A percentile compares a stretch with the other conserved stretches of the same genome.
Evolutionary conservation across 2,329 filamentous ascomycete species (phyloP).

Genomic region (Monilinia polystroma): DNA sequence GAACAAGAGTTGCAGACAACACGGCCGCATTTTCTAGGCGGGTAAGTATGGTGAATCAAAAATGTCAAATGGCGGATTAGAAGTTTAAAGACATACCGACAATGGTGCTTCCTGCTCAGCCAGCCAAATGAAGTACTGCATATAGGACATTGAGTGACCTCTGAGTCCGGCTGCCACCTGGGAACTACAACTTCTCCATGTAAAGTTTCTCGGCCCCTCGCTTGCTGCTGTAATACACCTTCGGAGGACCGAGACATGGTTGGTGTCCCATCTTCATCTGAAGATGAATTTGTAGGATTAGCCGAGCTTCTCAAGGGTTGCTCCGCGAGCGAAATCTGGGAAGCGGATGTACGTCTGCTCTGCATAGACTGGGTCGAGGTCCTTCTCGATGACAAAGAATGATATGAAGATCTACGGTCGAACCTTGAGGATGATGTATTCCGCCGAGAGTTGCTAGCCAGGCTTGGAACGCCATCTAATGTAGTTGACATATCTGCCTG

Average conservation of each 20-base stretch:
- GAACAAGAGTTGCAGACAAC: slow-evolving; percentile 90
- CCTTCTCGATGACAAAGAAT: slow-evolving; percentile 22
- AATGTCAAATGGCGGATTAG: too few relatives aligned
- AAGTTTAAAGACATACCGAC: slow-evolving; percentile 56
- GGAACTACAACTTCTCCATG: slow-evolving; percentile 55
- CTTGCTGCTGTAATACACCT: background rate
- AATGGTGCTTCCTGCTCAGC: slow-evolving; percentile 86
- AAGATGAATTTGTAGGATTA: slow-evolving; percentile 4
- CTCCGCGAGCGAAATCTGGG: background rate
- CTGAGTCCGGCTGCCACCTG: slow-evolving; percentile 83
- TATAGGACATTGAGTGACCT: slow-evolving; percentile 81
- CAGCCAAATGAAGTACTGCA: slow-evolving; percentile 72
- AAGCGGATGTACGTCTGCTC: slow-evolving; percentile 15
- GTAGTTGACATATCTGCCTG: slow-evolving; percentile 23
- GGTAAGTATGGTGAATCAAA: slow-evolving; percentile 19
- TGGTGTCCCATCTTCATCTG: slow-evolving; percentile 15
- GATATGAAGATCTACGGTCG: slow-evolving; percentile 21
- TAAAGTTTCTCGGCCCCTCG: slow-evolving; percentile 11
- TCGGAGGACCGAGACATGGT: slow-evolving; percentile 15
- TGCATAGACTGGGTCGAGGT: slow-evolving; percentile 12
- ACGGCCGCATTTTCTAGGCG: slow-evolving; percentile 76
- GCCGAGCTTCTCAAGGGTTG: slow-evolving; percentile 3
- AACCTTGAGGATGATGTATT: slow-evolving; percentile 17
- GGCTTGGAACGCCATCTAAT: slow-evolving; percentile 13
- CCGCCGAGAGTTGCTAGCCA: slow-evolving; percentile 18